Evolutionary conservation across 208 protist genomes (phyloP).

Genomic region (Herpetomonas samuelpessoai): DNA sequence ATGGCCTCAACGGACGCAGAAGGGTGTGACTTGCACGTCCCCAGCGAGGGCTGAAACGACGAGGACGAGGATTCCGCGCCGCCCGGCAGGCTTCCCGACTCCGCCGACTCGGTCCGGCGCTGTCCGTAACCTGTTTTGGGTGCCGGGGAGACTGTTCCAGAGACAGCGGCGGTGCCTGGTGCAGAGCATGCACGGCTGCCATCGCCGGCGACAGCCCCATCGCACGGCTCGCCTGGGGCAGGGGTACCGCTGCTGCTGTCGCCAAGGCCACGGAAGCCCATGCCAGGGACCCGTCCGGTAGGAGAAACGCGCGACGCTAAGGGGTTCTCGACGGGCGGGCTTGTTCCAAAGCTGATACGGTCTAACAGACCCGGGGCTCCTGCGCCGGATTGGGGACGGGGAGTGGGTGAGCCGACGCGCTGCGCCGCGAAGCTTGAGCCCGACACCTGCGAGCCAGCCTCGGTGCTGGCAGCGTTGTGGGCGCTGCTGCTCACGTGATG

Average conservation of each 20-base stretch:
- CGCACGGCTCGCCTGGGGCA: neutral
- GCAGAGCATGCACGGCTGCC: neutral
- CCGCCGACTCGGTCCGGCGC: no score
- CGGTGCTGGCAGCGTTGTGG: neutral
- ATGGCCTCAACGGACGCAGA: conserved; percentile 35
- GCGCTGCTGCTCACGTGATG: no score
- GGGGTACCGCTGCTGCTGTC: neutral
- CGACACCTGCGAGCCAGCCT: neutral
- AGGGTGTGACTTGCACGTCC: neutral
- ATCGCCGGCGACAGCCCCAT: neutral
- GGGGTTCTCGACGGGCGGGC: neutral
- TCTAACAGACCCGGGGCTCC: neutral
- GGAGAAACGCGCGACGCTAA: no score
- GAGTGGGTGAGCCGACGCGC: no score
- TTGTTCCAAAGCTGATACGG: neutral
- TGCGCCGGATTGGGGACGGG: neutral
- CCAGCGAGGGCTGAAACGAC: no score
- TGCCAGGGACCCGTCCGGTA: no score
- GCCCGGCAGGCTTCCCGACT: no score
- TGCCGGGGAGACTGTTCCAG: no score
- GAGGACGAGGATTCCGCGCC: no score
- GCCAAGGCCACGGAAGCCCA: neutral
- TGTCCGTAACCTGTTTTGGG: no score
- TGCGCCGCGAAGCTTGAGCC: neutral
- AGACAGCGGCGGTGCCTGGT: neutral